Conservation (phyloP, 352 stramenopile species). For the Phytopythium mirpurense region DNA sequence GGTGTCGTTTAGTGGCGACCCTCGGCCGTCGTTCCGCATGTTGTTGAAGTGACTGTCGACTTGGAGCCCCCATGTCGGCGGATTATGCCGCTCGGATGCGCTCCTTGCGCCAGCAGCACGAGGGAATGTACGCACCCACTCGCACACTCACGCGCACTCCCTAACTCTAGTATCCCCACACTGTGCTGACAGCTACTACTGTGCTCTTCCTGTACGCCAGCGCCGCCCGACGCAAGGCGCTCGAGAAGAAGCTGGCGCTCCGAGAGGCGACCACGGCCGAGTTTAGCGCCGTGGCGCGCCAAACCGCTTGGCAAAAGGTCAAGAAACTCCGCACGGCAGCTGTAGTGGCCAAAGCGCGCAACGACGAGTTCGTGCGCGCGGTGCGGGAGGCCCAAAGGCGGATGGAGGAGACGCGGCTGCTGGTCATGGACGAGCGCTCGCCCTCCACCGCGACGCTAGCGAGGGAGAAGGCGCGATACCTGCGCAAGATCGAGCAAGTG, state of each 20-base stretch:
- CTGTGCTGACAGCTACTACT: too few species aligned
- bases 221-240: slow-evolving; percentile 38
- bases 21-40: too few species aligned
- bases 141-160: too few species aligned
- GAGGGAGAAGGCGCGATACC: slow-evolving; percentile 59
- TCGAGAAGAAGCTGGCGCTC: slow-evolving; percentile 71
- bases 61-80: slow-evolving; percentile 32
- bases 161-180: too few species aligned
- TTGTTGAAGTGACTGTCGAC: too few species aligned
- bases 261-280: slow-evolving; percentile 72
- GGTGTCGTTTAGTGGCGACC: slow-evolving; percentile 9
- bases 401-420: slow-evolving; percentile 36
- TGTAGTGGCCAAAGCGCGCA: slow-evolving; percentile 38
- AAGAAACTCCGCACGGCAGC: slow-evolving; percentile 40
- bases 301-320: slow-evolving; percentile 63
- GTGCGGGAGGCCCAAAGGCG: slow-evolving; percentile 49
- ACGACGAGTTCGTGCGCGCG: slow-evolving; percentile 57
- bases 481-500: slow-evolving; percentile 53
- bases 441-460: slow-evolving; percentile 31
- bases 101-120: slow-evolving; percentile 36
- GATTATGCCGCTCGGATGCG: slow-evolving; percentile 64
- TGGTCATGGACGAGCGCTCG: slow-evolving; percentile 37
- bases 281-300: slow-evolving; percentile 60
- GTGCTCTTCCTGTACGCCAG: too few species aligned
- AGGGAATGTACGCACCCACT: slow-evolving; percentile 40